Conservation (phyloP, 1,139 yeast genomes). For the Blastobotrys elegans region DNA sequence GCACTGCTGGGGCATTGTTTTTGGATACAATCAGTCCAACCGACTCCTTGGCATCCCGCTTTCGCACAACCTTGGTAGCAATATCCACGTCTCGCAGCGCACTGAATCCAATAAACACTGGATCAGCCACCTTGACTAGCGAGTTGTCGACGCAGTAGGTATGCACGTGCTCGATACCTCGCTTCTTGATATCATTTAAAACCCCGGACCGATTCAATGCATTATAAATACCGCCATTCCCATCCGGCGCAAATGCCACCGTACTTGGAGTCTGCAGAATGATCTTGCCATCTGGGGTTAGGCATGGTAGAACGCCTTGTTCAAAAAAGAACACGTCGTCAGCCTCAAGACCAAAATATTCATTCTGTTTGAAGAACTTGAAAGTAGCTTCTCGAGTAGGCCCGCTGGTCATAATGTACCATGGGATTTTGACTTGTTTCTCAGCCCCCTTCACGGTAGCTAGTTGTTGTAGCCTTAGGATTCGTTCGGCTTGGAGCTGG, state of each 20-base stretch:
- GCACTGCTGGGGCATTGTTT: slow-evolving; percentile 70
- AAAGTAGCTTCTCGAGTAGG: slow-evolving; percentile 83
- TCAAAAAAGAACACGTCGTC: slow-evolving; percentile 72
- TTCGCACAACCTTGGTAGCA: slow-evolving; percentile 94
- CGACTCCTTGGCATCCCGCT: slow-evolving; percentile 78
- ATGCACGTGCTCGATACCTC: slow-evolving; percentile 83
- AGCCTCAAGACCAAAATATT: slow-evolving; percentile 63
- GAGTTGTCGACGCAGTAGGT: slow-evolving; percentile 97
- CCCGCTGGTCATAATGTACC: slow-evolving; percentile 96
- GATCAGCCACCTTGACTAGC: slow-evolving; percentile 91
- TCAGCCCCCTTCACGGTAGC: slow-evolving; percentile 38
- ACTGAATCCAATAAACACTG: slow-evolving; percentile 85
- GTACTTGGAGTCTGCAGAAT: slow-evolving; percentile 51
- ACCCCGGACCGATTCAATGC: slow-evolving; percentile 67
- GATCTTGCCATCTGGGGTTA: slow-evolving; percentile 68
- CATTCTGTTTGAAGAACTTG: slow-evolving; percentile 53
- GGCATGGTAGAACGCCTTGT: slow-evolving; percentile 95
- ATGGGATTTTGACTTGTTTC: slow-evolving; percentile 46
- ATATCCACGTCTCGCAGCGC: slow-evolving; percentile 58
- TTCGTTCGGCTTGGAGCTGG: slow-evolving; percentile 89
- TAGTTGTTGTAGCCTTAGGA: slow-evolving; percentile 56
- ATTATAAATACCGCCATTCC: slow-evolving; percentile 94
- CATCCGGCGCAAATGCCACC: slow-evolving; percentile 90
- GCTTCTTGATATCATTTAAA: slow-evolving; percentile 59
- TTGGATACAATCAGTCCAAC: slow-evolving; percentile 86